These are phyloP conservation scores for Hamigera avellanea DNA, from an alignment of 495 filamentous ascomycete genomes.

Conservation along the genomic window DNA sequence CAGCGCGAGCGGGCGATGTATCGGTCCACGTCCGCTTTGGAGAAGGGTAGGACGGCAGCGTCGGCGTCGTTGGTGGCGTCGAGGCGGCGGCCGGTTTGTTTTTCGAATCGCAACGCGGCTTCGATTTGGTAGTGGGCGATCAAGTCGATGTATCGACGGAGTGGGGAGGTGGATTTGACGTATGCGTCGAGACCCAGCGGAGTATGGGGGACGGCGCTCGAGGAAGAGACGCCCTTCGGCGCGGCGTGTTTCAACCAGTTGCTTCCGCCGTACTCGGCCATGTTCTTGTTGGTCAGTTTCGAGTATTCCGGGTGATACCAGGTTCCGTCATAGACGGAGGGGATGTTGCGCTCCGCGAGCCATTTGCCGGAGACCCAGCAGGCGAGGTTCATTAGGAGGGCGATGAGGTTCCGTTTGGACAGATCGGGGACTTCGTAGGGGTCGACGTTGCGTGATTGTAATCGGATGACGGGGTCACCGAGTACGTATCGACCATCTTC, in stretches of 20 bases:
- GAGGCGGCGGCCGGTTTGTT: conserved; percentile 39
- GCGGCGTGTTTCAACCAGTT: conserved; percentile 19
- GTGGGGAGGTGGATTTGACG: conserved; percentile 70
- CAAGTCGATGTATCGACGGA: conserved; percentile 75
- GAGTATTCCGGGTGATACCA: conserved; percentile 46
- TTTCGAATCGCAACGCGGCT: conserved; percentile 63
- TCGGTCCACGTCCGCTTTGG: conserved; percentile 38
- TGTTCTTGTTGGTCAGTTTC: conserved; percentile 23
- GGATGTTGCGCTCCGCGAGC: conserved; percentile 64
- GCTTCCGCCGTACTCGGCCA: conserved; percentile 20
- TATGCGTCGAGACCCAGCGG: conserved; percentile 59
- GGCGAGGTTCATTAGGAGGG: conserved; percentile 66
- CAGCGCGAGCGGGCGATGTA: conserved; percentile 23
- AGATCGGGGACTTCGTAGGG: conserved; percentile 29
- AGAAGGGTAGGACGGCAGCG: conserved; percentile 51
- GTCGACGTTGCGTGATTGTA: conserved; percentile 16
- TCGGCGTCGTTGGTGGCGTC: conserved; percentile 25
- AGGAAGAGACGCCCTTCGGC: conserved; percentile 40
- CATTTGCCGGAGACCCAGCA: conserved; percentile 62
- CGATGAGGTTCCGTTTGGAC: conserved; percentile 35
- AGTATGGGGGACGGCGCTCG: conserved; percentile 40
- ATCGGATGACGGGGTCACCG: conserved; percentile 44
- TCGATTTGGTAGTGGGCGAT: conserved; percentile 90
- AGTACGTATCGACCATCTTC: conserved; percentile 22
- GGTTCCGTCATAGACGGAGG: conserved; percentile 63